Base-by-base conservation (phyloP, 192 early-diverging fungal genomes). In the Backusella sp. region DNA sequence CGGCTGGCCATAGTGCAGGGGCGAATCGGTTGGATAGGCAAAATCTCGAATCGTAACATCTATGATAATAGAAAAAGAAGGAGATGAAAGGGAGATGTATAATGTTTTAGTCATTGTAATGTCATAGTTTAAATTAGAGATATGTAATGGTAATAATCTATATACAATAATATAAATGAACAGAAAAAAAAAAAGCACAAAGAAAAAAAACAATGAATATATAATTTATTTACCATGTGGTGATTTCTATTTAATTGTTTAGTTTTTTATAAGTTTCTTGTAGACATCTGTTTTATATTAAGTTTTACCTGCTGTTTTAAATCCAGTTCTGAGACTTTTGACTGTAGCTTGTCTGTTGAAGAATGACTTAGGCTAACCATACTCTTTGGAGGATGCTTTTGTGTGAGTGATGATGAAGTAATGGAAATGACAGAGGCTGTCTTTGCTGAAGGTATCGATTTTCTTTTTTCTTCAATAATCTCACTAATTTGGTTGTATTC, bases 11-110 rank as follows among this genome's bases (percentile, higher is more conserved):
- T 59, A 59, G 44, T 87, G 82, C 11, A 79, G 80, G 9, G 77
- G 84, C 23, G 77, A 78, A 35, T 80, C 72, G 28, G 68, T 77
- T 75, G 83, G 75, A 23, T 87, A 84, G 32, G 86, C 86, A 79
- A 83, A 87, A 49, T 87, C 86, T 26, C 84, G 82, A 52, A 86
- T 74, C 2, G 74, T 74, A 34, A 86, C 62, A 52, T 70, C 26
- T 72, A 41, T 66, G 8, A 34, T 59, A 39, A 9, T 11, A 8
- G 11, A 32, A 59, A 37, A 65, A 35, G 4, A 36, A 42, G 7
- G 26, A 23, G n/a, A 73, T 36, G 19, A 23, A 17, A 70, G 23
- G 15, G 23, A 42, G 36, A 21, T 26, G 6, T 32, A 32, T 3
- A 7, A 28, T 19, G 21, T 28, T 35, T 42, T 70, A 42, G 39